phyloP scores from a whole-genome alignment of 805 yeast species.

The Gaillardinia entomophila region DNA sequence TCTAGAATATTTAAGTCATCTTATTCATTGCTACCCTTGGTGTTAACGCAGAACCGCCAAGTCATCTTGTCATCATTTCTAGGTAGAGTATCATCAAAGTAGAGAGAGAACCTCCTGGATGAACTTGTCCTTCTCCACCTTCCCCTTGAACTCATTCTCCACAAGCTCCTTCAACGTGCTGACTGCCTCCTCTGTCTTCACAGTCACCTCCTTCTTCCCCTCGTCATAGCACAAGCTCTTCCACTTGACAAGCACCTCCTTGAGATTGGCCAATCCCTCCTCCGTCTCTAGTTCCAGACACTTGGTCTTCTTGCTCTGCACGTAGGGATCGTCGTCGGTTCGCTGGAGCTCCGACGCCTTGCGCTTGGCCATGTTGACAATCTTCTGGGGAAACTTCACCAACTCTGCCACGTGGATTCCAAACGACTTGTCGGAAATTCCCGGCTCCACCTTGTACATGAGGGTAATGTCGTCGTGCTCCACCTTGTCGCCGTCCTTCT shows the following conservation, averaged over 20 bases:
- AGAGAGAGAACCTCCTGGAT: slow-evolving; percentile 42
- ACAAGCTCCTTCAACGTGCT: slow-evolving; percentile 32
- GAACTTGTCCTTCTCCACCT: slow-evolving; percentile 28
- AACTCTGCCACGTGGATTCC: slow-evolving; percentile 98
- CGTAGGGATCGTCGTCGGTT: slow-evolving; percentile 32
- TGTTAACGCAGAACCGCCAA: too few species aligned
- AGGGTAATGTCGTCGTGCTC: slow-evolving; percentile 67
- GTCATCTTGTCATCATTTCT: too few species aligned
- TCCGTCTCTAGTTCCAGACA: slow-evolving; percentile 48
- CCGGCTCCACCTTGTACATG: slow-evolving; percentile 90
- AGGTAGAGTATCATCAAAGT: too few species aligned
- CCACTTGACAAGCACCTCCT: slow-evolving; percentile 52
- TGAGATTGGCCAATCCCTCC: slow-evolving; percentile 47
- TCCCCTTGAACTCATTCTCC: slow-evolving; percentile 11
- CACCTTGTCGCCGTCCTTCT: slow-evolving; percentile 31
- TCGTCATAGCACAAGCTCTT: slow-evolving; percentile 33
- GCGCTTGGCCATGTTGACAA: slow-evolving; percentile 90
- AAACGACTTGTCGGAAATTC: slow-evolving; percentile 92
- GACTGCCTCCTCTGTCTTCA: slow-evolving; percentile 34
- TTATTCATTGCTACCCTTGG: too few species aligned
- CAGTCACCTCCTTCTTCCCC: slow-evolving; percentile 12
- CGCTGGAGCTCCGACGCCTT: slow-evolving; percentile 85
- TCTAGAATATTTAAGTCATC: too few species aligned
- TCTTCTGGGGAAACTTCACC: slow-evolving; percentile 87
- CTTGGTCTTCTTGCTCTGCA: slow-evolving; percentile 44